phyloP scores from a whole-genome alignment of 192 early-diverging fungal genomes.

The Chytriomyces hyalinus region DNA sequence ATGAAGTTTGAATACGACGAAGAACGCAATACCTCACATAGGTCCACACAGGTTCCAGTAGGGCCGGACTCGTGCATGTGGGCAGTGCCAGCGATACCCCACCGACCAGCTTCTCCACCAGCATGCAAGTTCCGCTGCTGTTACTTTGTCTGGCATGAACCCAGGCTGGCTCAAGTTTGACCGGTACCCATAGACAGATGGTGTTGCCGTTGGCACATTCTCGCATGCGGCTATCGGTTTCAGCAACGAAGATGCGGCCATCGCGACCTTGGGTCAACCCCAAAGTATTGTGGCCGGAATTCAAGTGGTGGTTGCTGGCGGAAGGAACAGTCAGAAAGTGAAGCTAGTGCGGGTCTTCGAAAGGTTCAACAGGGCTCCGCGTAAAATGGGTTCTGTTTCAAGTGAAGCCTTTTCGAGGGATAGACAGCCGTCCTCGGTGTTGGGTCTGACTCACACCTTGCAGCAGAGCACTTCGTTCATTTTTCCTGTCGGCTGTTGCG shows the following conservation, averaged over 20 bases:
- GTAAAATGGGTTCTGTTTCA: neutral
- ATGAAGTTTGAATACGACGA: too few relatives aligned
- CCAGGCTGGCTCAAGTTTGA: neutral
- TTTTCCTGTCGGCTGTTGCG: neutral
- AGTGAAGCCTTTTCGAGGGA: neutral
- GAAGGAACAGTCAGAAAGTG: neutral
- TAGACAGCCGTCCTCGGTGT: neutral
- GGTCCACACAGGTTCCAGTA: neutral
- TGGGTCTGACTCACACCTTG: neutral
- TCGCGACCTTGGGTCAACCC: neutral
- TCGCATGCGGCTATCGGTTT: neutral
- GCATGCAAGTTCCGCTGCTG: neutral
- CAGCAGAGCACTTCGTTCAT: neutral
- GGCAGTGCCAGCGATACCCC: neutral
- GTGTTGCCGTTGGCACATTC: neutral
- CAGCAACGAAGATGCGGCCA: neutral
- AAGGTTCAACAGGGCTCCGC: neutral
- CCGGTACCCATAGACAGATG: neutral
- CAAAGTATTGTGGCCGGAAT: neutral
- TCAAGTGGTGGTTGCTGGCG: slow-evolving; percentile 11
- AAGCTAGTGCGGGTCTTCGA: slow-evolving; percentile 1
- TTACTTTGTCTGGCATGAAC: too few relatives aligned
- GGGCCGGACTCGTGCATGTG: neutral
- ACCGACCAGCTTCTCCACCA: neutral
- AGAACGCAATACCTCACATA: too few relatives aligned